These are phyloP conservation scores for Schizopora paradoxa DNA, from an alignment of 1,284 basidiomycete species.

Conservation along the genomic window DNA sequence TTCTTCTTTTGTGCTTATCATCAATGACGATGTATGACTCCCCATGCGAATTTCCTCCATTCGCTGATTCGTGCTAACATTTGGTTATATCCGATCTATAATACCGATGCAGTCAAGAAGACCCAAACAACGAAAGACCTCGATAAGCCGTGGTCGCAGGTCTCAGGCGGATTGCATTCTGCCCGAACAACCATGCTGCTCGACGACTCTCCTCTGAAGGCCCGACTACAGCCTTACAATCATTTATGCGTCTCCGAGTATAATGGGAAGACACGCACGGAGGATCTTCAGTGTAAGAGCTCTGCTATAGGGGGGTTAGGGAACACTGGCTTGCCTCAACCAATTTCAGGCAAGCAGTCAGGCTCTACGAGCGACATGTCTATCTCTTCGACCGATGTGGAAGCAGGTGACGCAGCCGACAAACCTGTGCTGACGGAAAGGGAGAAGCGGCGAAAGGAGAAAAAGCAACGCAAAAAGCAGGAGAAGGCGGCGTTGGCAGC, in stretches of 20 bases:
- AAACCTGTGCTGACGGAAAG: slow-evolving; percentile 7
- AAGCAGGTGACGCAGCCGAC: slow-evolving; percentile 4
- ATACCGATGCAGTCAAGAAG: slow-evolving; percentile 38
- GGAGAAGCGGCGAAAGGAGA: slow-evolving; percentile 16
- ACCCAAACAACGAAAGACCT: slow-evolving; percentile 74
- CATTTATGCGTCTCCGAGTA: slow-evolving; percentile 75
- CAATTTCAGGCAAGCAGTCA: background rate
- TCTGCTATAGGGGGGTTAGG: slow-evolving; percentile 19
- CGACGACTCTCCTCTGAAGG: slow-evolving; percentile 78
- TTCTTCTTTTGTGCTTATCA: slow-evolving; percentile 1
- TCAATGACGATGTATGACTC: too few relatives aligned
- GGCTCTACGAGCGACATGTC: background rate
- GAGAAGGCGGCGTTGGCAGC: slow-evolving; percentile 13
- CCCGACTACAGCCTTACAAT: slow-evolving; percentile 74
- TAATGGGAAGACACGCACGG: slow-evolving; percentile 36
- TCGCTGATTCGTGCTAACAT: too few relatives aligned
- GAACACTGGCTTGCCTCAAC: slow-evolving; percentile 1
- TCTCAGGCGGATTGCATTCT: slow-evolving; percentile 42
- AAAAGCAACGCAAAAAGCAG: slow-evolving; percentile 7
- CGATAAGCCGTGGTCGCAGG: slow-evolving; percentile 61
- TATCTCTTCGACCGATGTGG: background rate
- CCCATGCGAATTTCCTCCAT: too few relatives aligned
- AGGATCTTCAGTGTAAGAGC: slow-evolving; percentile 36
- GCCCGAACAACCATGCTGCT: slow-evolving; percentile 70
- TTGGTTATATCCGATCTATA: too few relatives aligned